A percentile compares a stretch with the other conserved stretches of the same genome.
phyloP scores from a whole-genome alignment of 352 stramenopile species.

The Thraustochytrium sp. region DNA sequence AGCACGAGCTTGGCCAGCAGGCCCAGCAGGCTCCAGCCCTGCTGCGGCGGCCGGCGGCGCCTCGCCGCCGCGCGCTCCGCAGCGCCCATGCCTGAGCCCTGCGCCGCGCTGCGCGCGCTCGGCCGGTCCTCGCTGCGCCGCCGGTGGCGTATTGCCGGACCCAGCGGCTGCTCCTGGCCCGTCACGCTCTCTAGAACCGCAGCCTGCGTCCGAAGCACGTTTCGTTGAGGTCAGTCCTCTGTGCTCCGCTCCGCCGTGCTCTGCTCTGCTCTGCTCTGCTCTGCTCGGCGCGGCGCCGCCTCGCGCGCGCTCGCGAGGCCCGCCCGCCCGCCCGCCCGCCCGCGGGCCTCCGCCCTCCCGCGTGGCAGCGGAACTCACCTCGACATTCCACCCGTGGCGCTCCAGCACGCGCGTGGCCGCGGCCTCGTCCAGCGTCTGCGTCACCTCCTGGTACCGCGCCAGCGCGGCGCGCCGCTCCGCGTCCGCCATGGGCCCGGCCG shows the following conservation, averaged over 20 bases:
- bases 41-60: too few species aligned
- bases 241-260: too few species aligned
- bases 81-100: too few species aligned
- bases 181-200: neutral
- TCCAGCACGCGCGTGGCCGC: neutral
- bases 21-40: neutral
- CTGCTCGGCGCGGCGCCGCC: too few species aligned
- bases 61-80: too few species aligned
- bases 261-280: too few species aligned
- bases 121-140: neutral
- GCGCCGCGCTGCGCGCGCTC: too few species aligned
- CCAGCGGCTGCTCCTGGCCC: neutral
- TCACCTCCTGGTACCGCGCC: neutral
- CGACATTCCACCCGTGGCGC: neutral
- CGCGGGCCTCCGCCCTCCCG: neutral
- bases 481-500: neutral
- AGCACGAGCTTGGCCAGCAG: neutral
- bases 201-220: too few species aligned
- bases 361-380: neutral
- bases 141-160: neutral
- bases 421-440: neutral
- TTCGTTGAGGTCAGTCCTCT: too few species aligned
- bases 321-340: too few species aligned
- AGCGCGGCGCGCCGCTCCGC: neutral
- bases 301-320: too few species aligned